phyloP scores from a whole-genome alignment of 495 filamentous ascomycete species.

The Penicillium parvum region DNA sequence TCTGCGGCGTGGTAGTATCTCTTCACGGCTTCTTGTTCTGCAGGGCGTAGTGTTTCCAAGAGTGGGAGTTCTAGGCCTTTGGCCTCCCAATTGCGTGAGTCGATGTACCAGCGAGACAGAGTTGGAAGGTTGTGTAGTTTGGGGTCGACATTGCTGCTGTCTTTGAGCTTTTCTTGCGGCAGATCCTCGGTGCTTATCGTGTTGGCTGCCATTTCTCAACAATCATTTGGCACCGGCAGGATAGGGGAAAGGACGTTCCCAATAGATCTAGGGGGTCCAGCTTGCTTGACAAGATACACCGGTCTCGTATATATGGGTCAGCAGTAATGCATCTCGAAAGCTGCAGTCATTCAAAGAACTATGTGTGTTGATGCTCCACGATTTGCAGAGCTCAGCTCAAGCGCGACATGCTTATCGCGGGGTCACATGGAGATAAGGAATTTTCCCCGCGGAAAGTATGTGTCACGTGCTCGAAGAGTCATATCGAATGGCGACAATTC shows the following conservation, averaged over 20 bases:
- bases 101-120: conserved; percentile 42
- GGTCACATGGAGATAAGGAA: conserved; percentile 24
- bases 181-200: conserved; percentile 9
- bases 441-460: conserved; percentile 23
- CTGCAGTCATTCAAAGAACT: not conserved
- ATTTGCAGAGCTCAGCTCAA: not conserved
- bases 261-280: not conserved
- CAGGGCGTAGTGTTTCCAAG: conserved; percentile 28
- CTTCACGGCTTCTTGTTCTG: conserved; percentile 33
- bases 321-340: not conserved
- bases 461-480: conserved; percentile 26
- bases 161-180: not conserved
- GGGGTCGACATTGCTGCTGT: conserved; percentile 1
- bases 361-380: not conserved
- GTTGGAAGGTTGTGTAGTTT: conserved; percentile 12
- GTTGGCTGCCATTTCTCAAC: conserved; percentile 12
- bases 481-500: conserved; percentile 8
- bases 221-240: not conserved
- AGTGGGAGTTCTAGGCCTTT: conserved; percentile 33
- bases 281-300: not conserved
- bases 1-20: conserved; percentile 39
- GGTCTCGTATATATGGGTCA: no score
- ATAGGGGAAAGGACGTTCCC: not conserved
- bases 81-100: conserved; percentile 34
- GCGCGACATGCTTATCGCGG: not conserved